Conservation (phyloP, 2,329 filamentous ascomycete species). For the Pseudofabraea citricarpa region DNA sequence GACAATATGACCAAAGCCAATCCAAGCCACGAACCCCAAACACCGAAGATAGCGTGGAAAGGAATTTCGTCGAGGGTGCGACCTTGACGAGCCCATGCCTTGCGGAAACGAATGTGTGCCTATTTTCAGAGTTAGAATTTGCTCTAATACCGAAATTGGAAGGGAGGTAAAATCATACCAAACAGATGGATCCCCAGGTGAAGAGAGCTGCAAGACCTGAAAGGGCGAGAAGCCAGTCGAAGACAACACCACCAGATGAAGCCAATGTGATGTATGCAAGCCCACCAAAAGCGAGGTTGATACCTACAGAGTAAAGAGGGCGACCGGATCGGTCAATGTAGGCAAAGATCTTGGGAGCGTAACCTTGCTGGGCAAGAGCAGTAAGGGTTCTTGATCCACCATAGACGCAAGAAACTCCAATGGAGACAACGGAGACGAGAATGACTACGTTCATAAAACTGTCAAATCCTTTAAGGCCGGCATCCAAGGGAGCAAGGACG, state of each 20-base stretch:
- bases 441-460: conserved; percentile 57
- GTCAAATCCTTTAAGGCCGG: conserved; percentile 45
- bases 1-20: conserved; percentile 47
- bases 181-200: conserved; percentile 62
- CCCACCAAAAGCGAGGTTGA: conserved; percentile 43
- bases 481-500: conserved; percentile 51
- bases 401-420: conserved; percentile 55
- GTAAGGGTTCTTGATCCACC: conserved; percentile 55
- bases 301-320: conserved; percentile 44
- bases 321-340: conserved; percentile 55
- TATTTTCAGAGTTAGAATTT: too few relatives aligned
- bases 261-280: conserved; percentile 44
- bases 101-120: conserved; percentile 65
- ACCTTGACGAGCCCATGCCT: conserved; percentile 53
- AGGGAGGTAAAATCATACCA: too few relatives aligned
- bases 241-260: conserved; percentile 44
- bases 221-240: conserved; percentile 60
- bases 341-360: conserved; percentile 50
- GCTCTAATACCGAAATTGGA: too few relatives aligned
- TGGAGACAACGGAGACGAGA: conserved; percentile 52
- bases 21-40: conserved; percentile 59
- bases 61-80: conserved; percentile 60
- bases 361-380: conserved; percentile 53
- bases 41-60: conserved; percentile 54
- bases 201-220: conserved; percentile 60